Evolutionary conservation across 108 stramenopile species (phyloP).

Genomic region (Craspedostauros australis): DNA sequence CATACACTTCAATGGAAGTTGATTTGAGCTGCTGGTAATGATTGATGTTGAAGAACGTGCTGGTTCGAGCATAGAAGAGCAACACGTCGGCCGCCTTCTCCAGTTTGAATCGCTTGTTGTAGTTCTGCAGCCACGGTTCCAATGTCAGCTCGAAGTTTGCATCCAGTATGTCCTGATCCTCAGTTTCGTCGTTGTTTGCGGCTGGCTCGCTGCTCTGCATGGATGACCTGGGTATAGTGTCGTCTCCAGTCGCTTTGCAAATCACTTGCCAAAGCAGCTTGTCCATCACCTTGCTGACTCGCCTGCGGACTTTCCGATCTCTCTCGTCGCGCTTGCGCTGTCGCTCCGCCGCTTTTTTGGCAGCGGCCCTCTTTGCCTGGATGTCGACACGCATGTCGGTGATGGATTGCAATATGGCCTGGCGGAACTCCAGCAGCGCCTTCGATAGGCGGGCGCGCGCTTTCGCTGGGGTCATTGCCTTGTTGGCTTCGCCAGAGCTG

Average conservation of each 20-base stretch:
- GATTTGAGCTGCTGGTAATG: constrained; percentile 65
- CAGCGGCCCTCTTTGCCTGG: constrained; percentile 27
- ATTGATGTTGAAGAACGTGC: constrained; percentile 67
- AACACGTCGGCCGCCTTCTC: constrained; percentile 82
- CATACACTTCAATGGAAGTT: constrained; percentile 83
- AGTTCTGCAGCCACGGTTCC: constrained; percentile 38
- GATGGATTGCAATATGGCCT: constrained; percentile 44
- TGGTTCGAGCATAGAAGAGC: constrained; percentile 72
- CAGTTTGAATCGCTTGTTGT: constrained; percentile 57
- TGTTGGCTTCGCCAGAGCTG: constrained; percentile 3
- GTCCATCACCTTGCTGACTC: no score
- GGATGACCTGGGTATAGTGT: background rate
- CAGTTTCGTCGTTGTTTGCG: background rate
- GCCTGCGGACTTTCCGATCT: no score
- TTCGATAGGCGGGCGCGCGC: constrained; percentile 40
- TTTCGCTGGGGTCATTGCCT: constrained; percentile 30
- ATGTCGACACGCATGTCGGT: constrained; percentile 42
- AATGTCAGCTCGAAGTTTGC: background rate
- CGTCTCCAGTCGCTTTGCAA: constrained; percentile 3
- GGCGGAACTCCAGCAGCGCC: constrained; percentile 55
- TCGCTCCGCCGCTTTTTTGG: constrained; percentile 1
- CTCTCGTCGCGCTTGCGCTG: no score
- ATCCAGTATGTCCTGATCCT: constrained; percentile 1
- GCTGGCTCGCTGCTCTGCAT: background rate
- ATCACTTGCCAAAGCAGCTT: constrained; percentile 5